Evolutionary conservation across 441 rosid genomes (phyloP).

Genomic region (Viola pubescens): DNA sequence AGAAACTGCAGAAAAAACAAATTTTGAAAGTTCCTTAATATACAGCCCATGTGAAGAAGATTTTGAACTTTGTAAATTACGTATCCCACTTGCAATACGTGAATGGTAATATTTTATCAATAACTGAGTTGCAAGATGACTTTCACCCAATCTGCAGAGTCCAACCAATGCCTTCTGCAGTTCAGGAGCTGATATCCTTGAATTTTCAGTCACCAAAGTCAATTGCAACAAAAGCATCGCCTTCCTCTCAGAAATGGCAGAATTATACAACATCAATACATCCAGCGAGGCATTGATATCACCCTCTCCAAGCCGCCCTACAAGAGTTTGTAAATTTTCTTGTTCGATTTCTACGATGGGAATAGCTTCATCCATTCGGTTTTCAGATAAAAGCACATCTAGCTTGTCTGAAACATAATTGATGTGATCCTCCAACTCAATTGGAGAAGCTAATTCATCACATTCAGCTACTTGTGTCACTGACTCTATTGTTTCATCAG

Average conservation of each 20-base stretch:
- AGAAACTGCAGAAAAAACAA: conserved; percentile 50
- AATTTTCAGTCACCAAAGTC: conserved; percentile 37
- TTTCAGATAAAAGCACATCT: conserved; percentile 42
- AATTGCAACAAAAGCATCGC: conserved; percentile 29
- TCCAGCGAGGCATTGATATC: conserved; percentile 18
- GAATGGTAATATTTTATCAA: conserved; percentile 39
- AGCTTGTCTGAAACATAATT: conserved; percentile 33
- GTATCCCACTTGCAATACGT: conserved; percentile 31
- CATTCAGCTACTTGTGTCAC: conserved; percentile 19
- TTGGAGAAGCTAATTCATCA: conserved; percentile 21
- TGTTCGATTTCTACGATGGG: conserved; percentile 35
- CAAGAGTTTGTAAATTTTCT: conserved; percentile 28
- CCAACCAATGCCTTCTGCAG: conserved; percentile 44
- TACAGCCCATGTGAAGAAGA: conserved; percentile 26
- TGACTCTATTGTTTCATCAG: conserved; percentile 29
- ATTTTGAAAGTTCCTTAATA: conserved; percentile 41
- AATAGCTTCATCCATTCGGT: conserved; percentile 44
- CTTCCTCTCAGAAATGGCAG: conserved; percentile 32
- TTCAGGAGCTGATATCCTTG: conserved; percentile 47
- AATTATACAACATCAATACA: conserved; percentile 21
- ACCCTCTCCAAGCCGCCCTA: conserved; percentile 2
- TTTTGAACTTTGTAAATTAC: conserved; percentile 29
- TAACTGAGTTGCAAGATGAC: conserved; percentile 35
- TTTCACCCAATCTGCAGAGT: conserved; percentile 43
- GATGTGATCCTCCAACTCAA: conserved; percentile 28